Percentiles rank a stretch among this genome's conserved stretches.
Evolutionary conservation across 768 basidiomycete species (phyloP).

Genomic region (Kwoniella newhampshirensis): DNA sequence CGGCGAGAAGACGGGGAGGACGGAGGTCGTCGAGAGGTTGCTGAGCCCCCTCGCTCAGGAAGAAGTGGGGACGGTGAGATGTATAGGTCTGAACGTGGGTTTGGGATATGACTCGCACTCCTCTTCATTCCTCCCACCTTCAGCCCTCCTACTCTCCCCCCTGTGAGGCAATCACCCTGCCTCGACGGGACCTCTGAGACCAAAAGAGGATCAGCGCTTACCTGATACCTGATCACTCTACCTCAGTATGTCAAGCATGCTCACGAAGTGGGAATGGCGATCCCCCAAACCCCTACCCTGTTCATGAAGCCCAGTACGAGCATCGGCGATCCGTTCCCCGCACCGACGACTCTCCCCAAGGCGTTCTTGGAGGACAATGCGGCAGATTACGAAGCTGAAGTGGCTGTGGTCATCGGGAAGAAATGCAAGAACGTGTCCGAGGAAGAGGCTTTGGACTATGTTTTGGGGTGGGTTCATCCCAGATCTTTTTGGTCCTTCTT

Average conservation of each 20-base stretch:
- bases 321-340: slow-evolving; percentile 47
- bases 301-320: slow-evolving; percentile 53
- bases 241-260: slow-evolving; percentile 50
- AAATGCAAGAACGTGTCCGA: slow-evolving; percentile 75
- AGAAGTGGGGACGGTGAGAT: slow-evolving; percentile 53
- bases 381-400: slow-evolving; percentile 52
- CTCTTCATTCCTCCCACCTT: no score
- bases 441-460: slow-evolving; percentile 77
- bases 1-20: slow-evolving; percentile 42
- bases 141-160: background rate
- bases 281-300: slow-evolving; percentile 48
- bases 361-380: slow-evolving; percentile 30
- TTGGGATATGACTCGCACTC: background rate
- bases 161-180: no score
- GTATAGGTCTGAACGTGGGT: slow-evolving; percentile 53
- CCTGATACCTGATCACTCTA: no score
- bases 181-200: no score
- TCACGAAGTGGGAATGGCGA: slow-evolving; percentile 42
- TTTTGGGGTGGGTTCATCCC: slow-evolving; percentile 62
- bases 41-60: slow-evolving; percentile 41
- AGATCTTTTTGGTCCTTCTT: background rate
- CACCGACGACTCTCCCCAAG: slow-evolving; percentile 40
- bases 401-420: slow-evolving; percentile 73
- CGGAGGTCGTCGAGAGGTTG: slow-evolving; percentile 35
- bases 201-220: no score